A percentile compares a stretch with the other conserved stretches of the same genome.
These are phyloP conservation scores for Huntiella bhutanensis DNA, from an alignment of 2,329 filamentous ascomycete species.

Conservation along the genomic window DNA sequence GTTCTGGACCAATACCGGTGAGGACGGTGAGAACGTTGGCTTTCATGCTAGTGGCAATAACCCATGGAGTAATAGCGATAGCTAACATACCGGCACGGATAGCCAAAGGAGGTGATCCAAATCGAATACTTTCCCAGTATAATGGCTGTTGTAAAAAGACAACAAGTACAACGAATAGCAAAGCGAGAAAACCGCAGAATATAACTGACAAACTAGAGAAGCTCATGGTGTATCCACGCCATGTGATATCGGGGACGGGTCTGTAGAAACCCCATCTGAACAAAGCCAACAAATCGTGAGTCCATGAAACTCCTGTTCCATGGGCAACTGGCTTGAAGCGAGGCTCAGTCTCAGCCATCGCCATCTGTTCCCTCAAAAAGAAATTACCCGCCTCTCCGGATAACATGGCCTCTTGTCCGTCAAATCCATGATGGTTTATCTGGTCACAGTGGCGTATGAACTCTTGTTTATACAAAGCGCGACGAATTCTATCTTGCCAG, in stretches of 20 bases:
- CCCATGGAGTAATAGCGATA: slow-evolving; percentile 83
- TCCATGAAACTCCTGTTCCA: slow-evolving; percentile 50
- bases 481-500: slow-evolving; percentile 84
- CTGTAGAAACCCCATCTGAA: slow-evolving; percentile 81
- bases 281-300: slow-evolving; percentile 67
- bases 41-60: slow-evolving; percentile 76
- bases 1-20: slow-evolving; percentile 80
- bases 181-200: slow-evolving; percentile 44
- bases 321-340: slow-evolving; percentile 48
- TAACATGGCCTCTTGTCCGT: slow-evolving; percentile 23
- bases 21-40: slow-evolving; percentile 68
- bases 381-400: too few species aligned
- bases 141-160: slow-evolving; percentile 74
- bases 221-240: slow-evolving; percentile 49
- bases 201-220: slow-evolving; percentile 66
- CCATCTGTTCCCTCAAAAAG: too few species aligned
- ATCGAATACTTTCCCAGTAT: slow-evolving; percentile 73
- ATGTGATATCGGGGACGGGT: slow-evolving; percentile 55
- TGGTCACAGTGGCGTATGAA: slow-evolving; percentile 45
- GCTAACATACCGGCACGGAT: slow-evolving; percentile 82
- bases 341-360: not conserved
- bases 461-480: slow-evolving; percentile 73
- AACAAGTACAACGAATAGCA: slow-evolving; percentile 60
- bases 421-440: slow-evolving; percentile 30
- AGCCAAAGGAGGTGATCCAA: slow-evolving; percentile 73